Evolutionary conservation across 768 basidiomycete species (phyloP), one percentile per base, ranked within the genome.

Genomic region (Baorangia bicolor): DNA sequence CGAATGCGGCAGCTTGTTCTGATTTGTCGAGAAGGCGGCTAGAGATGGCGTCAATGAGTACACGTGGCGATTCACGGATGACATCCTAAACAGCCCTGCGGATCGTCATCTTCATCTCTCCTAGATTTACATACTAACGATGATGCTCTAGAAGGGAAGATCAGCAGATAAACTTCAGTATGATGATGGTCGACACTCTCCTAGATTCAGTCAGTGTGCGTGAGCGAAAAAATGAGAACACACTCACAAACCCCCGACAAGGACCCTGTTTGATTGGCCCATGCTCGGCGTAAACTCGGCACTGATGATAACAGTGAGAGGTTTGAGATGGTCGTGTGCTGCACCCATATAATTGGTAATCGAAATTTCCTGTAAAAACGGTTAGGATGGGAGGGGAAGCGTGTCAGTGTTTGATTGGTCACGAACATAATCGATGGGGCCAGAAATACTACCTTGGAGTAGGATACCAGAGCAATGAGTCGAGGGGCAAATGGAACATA

Each of bases 341-440:
- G 87, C 84, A 3, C 94, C 94, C 0, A 90, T 89, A 67, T 94
- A 96, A 66, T 95, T 95, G 0, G 93, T 93, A 2, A 96, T 78
- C 0, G 93, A 90, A 51, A 96, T 85, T 60, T 83, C 78, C 90
- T 93, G 57, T 2, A 47, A 49, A 57, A 25, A 14, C n/a, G 47
- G 48, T 33, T 37, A 54, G 21, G 28, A 59, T 5, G 35, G 42
- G 33, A 9, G 31, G n/a, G 33, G 33, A 1, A 14, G n/a, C 2
- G 5, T 13, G 14, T 49, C 4, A 10, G 11, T 10, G 12, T 2
- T 20, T n/a, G n/a, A n/a, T n/a, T n/a, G n/a, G n/a, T 20, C 16
- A 74, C 88, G 44, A 60, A 93, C 91, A 70, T 87, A 83, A 1
- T 70, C 69, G 0, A 73, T 65, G 51, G 94, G 88, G 1, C 77